Evolutionary conservation across 2,329 filamentous ascomycete genomes (phyloP).

Genomic region (Colletotrichum spinosum): DNA sequence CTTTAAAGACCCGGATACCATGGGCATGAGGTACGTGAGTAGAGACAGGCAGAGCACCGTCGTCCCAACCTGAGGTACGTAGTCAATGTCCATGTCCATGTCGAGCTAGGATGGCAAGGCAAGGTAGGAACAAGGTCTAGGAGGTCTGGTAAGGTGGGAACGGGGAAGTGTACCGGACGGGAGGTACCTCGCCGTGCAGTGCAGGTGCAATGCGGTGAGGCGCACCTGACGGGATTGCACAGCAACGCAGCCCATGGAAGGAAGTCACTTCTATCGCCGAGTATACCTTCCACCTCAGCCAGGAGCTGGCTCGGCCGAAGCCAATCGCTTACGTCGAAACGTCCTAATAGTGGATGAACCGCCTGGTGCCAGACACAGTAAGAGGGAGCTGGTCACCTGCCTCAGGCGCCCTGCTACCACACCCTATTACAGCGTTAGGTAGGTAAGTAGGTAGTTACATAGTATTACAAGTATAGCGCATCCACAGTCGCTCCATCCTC

Average conservation of each 20-base stretch:
- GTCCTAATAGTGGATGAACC: constrained; percentile 25
- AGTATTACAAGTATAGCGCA: neutral
- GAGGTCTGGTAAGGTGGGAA: constrained; percentile 6
- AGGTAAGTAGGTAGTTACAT: no score
- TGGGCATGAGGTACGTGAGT: constrained; percentile 22
- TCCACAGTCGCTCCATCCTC: constrained; percentile 12
- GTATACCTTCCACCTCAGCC: constrained; percentile 5
- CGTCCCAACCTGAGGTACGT: no score
- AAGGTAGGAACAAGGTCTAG: no score
- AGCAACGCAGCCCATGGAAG: neutral
- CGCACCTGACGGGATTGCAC: neutral
- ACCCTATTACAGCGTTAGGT: no score
- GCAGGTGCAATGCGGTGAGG: neutral
- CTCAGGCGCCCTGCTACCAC: constrained; percentile 2
- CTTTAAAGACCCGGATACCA: constrained; percentile 30
- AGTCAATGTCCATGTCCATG: no score
- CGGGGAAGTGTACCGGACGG: constrained; percentile 21
- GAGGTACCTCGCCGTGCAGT: neutral
- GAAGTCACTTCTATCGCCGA: constrained; percentile 7
- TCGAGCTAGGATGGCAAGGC: no score
- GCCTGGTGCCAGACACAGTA: constrained; percentile 20
- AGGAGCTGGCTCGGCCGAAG: constrained; percentile 21
- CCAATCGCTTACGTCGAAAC: constrained; percentile 33
- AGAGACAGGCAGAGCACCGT: no score
- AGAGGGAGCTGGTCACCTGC: constrained; percentile 23